These are phyloP conservation scores for Leishmania arabica DNA, from an alignment of 208 protist species.

Conservation along the genomic window DNA sequence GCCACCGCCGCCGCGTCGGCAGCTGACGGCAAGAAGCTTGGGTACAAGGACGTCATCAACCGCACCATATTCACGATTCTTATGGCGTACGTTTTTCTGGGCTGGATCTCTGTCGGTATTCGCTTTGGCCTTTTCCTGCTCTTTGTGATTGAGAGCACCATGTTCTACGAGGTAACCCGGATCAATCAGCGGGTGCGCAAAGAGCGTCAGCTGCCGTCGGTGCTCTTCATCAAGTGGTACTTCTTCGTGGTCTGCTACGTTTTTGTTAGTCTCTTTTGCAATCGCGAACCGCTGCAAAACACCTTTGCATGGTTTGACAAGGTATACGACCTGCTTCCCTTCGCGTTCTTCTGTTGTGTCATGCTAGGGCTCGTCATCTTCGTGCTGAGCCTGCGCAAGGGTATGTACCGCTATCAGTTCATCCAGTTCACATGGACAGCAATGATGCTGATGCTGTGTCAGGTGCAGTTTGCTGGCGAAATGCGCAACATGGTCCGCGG, in stretches of 20 bases:
- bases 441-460: conserved; percentile 85
- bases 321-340: conserved; percentile 60
- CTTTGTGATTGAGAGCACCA: conserved; percentile 64
- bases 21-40: conserved; percentile 36
- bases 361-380: conserved; percentile 89
- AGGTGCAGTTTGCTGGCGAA: conserved; percentile 60
- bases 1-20: neutral
- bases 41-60: conserved; percentile 78
- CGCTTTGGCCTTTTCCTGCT: conserved; percentile 67
- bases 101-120: conserved; percentile 77
- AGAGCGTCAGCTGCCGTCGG: conserved; percentile 73
- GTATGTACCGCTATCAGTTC: conserved; percentile 93
- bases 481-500: conserved; percentile 88
- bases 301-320: conserved; percentile 54
- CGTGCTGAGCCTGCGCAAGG: conserved; percentile 82
- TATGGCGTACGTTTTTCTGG: conserved; percentile 89
- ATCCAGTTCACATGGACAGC: conserved; percentile 89
- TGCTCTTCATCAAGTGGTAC: conserved; percentile 82
- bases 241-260: conserved; percentile 62
- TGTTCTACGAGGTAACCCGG: conserved; percentile 91
- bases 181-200: conserved; percentile 82
- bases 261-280: conserved; percentile 40
- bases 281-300: conserved; percentile 60
- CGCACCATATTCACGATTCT: conserved; percentile 82
- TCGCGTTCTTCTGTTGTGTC: conserved; percentile 61